Percentiles rank a stretch among this genome's conserved stretches.
Conservation (phyloP, 495 filamentous ascomycete species). For the Aspergillus carlsbadensis region DNA sequence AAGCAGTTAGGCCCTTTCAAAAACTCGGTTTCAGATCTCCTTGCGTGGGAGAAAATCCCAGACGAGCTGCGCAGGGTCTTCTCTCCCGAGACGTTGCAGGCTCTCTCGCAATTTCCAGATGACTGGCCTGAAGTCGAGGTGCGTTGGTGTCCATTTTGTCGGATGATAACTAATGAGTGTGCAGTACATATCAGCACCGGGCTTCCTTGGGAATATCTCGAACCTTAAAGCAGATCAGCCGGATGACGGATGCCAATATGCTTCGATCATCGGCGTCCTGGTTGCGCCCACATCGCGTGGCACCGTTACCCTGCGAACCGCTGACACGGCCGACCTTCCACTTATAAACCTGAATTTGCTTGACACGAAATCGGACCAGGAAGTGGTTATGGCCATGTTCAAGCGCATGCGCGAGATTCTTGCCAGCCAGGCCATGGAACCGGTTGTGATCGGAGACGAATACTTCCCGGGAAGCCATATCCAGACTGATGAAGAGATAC, state of each 20-base stretch:
- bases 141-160: background rate
- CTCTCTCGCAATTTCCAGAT: slow-evolving; percentile 41
- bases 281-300: slow-evolving; percentile 51
- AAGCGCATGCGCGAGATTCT: slow-evolving; percentile 47
- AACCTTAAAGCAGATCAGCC: slow-evolving; percentile 36
- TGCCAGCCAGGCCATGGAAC: slow-evolving; percentile 32
- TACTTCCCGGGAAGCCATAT: slow-evolving; percentile 48
- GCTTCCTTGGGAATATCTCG: slow-evolving; percentile 43
- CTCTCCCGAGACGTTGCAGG: slow-evolving; percentile 18
- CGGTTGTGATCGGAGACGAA: slow-evolving; percentile 46
- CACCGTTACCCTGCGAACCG: slow-evolving; percentile 49
- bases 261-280: slow-evolving; percentile 40
- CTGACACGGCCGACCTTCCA: slow-evolving; percentile 42
- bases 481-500: slow-evolving; percentile 51
- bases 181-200: slow-evolving; percentile 36
- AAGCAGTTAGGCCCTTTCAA: slow-evolving; percentile 36
- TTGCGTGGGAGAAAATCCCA: slow-evolving; percentile 51
- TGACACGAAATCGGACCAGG: slow-evolving; percentile 50
- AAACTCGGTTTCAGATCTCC: slow-evolving; percentile 41
- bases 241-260: slow-evolving; percentile 46
- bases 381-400: slow-evolving; percentile 51
- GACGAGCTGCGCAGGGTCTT: slow-evolving; percentile 17
- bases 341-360: slow-evolving; percentile 60
- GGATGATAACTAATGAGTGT: background rate
- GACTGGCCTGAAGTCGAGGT: slow-evolving; percentile 62